Evolutionary conservation across 2,329 filamentous ascomycete species (phyloP), one percentile per base, ranked within the genome.

Genomic region (Beauveria scarabaeidicola): DNA sequence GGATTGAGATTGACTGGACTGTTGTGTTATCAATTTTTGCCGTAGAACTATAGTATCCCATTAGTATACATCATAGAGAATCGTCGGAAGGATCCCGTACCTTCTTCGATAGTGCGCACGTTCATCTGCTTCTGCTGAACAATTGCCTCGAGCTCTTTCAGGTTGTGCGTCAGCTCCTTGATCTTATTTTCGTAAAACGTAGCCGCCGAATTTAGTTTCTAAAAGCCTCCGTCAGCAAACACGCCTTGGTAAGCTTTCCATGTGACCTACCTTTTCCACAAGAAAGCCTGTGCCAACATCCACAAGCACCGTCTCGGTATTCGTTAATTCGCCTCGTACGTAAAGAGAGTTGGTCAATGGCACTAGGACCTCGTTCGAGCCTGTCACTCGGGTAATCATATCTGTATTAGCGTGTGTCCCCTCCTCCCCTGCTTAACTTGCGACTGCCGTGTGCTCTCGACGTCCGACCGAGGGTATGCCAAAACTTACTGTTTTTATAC

Each of bases 271-370:
- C 84, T 99, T 99, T 75, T 97, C 92, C 57, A 97, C 87, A 69
- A 91, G 92, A 72, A 95, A 97, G 0, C 93, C 93, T 1, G 93
- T 97, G 21, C 93, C 93, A 21, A 97, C 85, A 72, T 97, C 93
- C 44, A 97, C 91, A 61, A 97, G 80, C 7, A 96, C 91, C 62
- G 85, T 86, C 60, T 90, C 83, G 1, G 87, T 81, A 72, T 87
- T 84, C 50, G 88, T 81, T 44, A 97, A 79, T 43, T 82, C 86
- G 36, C 93, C 95, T 27, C 89, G 88, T 17, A 99, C 93, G 74
- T 99, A 99, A 32, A 99, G 82, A 1, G 92, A 97, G 67, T 90
- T 94, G 13, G 94, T 99, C 63, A 99, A 76, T 0, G 95, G 94
- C n/a, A 99, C 91, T 21, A 99, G 83, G 52, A 97, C 88, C 8